phyloP scores from a whole-genome alignment of 371 early-diverging fungal genomes.

The Mucor plumbeus region DNA sequence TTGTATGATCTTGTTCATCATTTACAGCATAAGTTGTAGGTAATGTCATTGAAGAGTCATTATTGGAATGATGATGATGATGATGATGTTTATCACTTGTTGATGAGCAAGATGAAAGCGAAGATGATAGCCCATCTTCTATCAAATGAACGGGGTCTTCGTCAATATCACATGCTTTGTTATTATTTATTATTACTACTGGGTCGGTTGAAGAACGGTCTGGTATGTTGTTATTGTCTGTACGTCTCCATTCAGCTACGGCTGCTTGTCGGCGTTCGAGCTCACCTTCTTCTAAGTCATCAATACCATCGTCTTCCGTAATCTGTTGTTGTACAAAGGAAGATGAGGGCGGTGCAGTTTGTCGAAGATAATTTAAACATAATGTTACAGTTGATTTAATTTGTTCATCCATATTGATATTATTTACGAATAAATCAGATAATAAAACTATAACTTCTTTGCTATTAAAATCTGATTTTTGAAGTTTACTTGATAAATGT shows the following conservation, averaged over 20 bases:
- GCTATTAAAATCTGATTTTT: slow-evolving; percentile 55
- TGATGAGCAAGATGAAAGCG: slow-evolving; percentile 18
- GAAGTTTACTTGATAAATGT: slow-evolving; percentile 53
- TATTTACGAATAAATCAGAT: slow-evolving; percentile 40
- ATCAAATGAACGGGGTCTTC: slow-evolving; percentile 23
- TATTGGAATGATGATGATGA: background rate
- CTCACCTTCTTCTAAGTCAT: slow-evolving; percentile 52
- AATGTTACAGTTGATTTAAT: slow-evolving; percentile 41
- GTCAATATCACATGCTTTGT: slow-evolving; percentile 29
- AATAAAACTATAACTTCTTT: slow-evolving; percentile 58
- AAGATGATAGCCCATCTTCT: slow-evolving; percentile 13
- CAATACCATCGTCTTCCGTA: slow-evolving; percentile 15
- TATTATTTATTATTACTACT: background rate
- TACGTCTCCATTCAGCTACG: slow-evolving; percentile 38
- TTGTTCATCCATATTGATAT: slow-evolving; percentile 23
- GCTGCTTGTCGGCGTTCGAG: slow-evolving; percentile 50
- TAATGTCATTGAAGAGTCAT: slow-evolving; percentile 10
- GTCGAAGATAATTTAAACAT: slow-evolving; percentile 53
- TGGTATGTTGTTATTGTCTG: slow-evolving; percentile 22
- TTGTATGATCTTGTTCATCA: slow-evolving; percentile 12
- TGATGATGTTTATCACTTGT: background rate
- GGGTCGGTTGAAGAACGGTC: slow-evolving; percentile 24
- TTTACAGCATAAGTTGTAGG: slow-evolving; percentile 16
- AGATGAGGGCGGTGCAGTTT: slow-evolving; percentile 19
- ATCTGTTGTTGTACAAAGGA: background rate